Conservation (phyloP, 2,329 filamentous ascomycete genomes). For the Exophiala mesophila region DNA sequence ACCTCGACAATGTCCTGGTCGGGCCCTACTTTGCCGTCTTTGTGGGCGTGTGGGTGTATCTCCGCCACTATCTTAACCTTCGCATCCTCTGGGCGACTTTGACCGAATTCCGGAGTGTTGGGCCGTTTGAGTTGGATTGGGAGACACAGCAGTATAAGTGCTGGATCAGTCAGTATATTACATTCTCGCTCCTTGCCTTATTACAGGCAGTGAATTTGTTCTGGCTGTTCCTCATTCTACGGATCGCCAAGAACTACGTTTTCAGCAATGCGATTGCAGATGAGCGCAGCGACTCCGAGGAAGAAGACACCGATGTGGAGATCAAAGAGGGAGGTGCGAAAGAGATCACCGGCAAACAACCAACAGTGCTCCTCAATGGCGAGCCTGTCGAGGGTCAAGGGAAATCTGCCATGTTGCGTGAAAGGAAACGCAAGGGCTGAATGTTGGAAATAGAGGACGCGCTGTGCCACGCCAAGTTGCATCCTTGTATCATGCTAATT, state of each 20-base stretch:
- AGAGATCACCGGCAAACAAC: conserved; percentile 12
- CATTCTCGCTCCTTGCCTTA: conserved; percentile 30
- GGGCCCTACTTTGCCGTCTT: conserved; percentile 75
- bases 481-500: no score
- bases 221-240: conserved; percentile 31
- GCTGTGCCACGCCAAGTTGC: no score
- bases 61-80: conserved; percentile 62
- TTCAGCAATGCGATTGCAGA: conserved; percentile 32
- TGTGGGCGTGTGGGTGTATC: conserved; percentile 74
- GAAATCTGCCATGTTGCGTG: conserved; percentile 28
- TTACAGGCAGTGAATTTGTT: conserved; percentile 34
- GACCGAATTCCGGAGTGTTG: conserved; percentile 33
- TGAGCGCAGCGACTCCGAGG: conserved; percentile 43
- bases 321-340: conserved; percentile 4
- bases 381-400: conserved; percentile 31
- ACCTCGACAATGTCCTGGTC: conserved; percentile 68
- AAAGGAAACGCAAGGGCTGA: conserved; percentile 24
- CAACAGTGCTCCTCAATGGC: conserved; percentile 37
- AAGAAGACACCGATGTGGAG: conserved; percentile 29
- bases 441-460: no score
- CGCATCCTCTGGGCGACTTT: conserved; percentile 31
- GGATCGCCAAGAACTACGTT: conserved; percentile 29
- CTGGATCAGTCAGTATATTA: conserved; percentile 32
- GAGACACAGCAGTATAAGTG: conserved; percentile 35
- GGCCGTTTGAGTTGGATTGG: conserved; percentile 34